These are phyloP conservation scores for Jaapia argillacea DNA, from an alignment of 768 basidiomycete genomes.

Conservation along the genomic window DNA sequence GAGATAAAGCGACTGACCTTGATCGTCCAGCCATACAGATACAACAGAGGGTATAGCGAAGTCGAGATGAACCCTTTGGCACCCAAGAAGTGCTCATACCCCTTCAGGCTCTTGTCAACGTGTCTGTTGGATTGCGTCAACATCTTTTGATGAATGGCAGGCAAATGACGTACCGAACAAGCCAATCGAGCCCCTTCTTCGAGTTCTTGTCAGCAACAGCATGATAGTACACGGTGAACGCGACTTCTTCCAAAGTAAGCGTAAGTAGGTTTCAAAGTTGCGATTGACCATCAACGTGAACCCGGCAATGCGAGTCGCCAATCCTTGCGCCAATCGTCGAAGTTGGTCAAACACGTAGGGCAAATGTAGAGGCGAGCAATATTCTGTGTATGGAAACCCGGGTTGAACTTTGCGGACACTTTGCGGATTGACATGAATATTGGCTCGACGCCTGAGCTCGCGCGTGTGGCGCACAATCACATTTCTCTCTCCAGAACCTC, in stretches of 20 bases:
- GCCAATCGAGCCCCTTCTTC: conserved; percentile 40
- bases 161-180: conserved; percentile 35
- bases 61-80: no score
- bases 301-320: background rate
- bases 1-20: no score
- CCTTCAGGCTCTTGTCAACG: conserved; percentile 32
- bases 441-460: no score
- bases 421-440: no score
- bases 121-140: background rate
- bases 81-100: conserved; percentile 44
- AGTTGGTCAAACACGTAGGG: background rate
- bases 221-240: conserved; percentile 60
- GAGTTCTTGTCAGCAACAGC: conserved; percentile 22
- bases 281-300: background rate
- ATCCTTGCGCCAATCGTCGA: no score
- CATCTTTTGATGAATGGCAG: background rate
- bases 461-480: no score
- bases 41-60: no score
- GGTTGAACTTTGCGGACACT: no score
- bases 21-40: no score
- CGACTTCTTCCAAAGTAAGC: conserved; percentile 48
- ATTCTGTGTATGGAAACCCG: no score
- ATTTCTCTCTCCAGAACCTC: no score
- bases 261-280: conserved; percentile 30
- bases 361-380: background rate